phyloP scores from a whole-genome alignment of 2,329 filamentous ascomycete genomes.

The Magnaporthiopsis poae region DNA sequence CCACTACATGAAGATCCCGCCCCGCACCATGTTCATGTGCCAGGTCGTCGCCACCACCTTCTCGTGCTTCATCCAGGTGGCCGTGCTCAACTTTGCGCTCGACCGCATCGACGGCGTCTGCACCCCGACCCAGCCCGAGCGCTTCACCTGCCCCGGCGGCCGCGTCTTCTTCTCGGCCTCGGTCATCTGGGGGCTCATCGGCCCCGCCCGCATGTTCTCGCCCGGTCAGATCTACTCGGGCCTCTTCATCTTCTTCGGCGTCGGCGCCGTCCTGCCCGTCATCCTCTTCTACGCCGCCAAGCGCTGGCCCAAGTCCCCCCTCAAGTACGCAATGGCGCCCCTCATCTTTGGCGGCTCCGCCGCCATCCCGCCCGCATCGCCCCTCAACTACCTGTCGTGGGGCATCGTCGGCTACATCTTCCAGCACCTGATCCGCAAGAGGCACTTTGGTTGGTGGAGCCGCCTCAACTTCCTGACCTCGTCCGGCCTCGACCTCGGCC shows the following conservation, averaged over 20 bases:
- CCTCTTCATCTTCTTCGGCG: conserved; percentile 49
- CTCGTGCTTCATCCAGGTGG: conserved; percentile 56
- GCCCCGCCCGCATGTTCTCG: conserved; percentile 54
- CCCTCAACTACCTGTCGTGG: conserved; percentile 67
- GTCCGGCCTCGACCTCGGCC: conserved; percentile 58
- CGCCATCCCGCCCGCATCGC: conserved; percentile 55
- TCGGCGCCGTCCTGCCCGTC: conserved; percentile 45
- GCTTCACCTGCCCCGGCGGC: conserved; percentile 55
- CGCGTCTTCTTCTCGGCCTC: conserved; percentile 54
- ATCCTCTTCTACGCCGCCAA: conserved; percentile 39
- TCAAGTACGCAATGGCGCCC: conserved; percentile 48
- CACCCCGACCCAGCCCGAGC: conserved; percentile 41
- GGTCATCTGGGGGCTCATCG: conserved; percentile 59
- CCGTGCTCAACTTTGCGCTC: conserved; percentile 53
- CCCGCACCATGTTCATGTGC: conserved; percentile 55
- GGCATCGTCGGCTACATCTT: conserved; percentile 61
- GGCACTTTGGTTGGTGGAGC: conserved; percentile 61
- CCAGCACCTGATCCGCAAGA: conserved; percentile 57
- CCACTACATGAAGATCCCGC: conserved; percentile 65
- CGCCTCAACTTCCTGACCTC: conserved; percentile 64
- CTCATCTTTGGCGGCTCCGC: conserved; percentile 53
- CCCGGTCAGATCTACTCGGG: conserved; percentile 51
- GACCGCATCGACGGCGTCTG: conserved; percentile 56
- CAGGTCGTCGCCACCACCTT: conserved; percentile 58
- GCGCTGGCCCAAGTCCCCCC: conserved; percentile 40